These are phyloP conservation scores for Melanopsichium pennsylvanicum DNA, from an alignment of 1,284 basidiomycete genomes.

Conservation along the genomic window DNA sequence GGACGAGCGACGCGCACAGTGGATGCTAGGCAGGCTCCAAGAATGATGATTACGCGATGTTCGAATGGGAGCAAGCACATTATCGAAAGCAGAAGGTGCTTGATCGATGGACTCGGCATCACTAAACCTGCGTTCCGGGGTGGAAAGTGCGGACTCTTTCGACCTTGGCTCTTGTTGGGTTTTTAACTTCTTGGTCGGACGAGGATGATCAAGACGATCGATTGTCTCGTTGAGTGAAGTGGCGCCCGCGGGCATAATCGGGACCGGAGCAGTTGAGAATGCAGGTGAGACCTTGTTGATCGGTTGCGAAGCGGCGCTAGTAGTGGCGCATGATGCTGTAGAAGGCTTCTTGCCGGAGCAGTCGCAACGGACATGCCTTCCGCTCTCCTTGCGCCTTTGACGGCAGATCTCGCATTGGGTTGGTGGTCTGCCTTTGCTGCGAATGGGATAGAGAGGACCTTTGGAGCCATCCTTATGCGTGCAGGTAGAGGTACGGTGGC, in stretches of 20 bases:
- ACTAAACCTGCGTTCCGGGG: neutral
- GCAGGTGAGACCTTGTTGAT: neutral
- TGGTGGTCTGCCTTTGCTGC: slow-evolving; percentile 53
- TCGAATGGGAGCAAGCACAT: slow-evolving; percentile 21
- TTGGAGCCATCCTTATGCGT: slow-evolving; percentile 60
- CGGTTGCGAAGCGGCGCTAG: neutral
- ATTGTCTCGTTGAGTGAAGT: neutral
- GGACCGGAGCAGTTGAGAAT: slow-evolving; percentile 3
- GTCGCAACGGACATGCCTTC: slow-evolving; percentile 52
- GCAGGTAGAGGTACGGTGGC: slow-evolving; percentile 57
- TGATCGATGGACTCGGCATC: neutral
- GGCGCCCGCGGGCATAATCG: neutral
- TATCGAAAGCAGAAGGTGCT: slow-evolving; percentile 3
- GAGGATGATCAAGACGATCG: neutral
- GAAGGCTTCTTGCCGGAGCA: slow-evolving; percentile 29
- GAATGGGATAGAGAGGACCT: slow-evolving; percentile 51
- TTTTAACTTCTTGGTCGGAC: slow-evolving; percentile 15
- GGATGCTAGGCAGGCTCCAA: slow-evolving; percentile 38
- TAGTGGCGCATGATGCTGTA: neutral
- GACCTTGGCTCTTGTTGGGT: neutral
- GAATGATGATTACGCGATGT: slow-evolving; percentile 11
- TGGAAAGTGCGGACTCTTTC: neutral
- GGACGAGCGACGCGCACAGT: neutral
- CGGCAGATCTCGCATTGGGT: slow-evolving; percentile 58
- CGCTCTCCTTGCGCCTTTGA: slow-evolving; percentile 46